These are phyloP conservation scores for Sanghuangporus baumii DNA, from an alignment of 1,284 basidiomycete species.

Conservation along the genomic window DNA sequence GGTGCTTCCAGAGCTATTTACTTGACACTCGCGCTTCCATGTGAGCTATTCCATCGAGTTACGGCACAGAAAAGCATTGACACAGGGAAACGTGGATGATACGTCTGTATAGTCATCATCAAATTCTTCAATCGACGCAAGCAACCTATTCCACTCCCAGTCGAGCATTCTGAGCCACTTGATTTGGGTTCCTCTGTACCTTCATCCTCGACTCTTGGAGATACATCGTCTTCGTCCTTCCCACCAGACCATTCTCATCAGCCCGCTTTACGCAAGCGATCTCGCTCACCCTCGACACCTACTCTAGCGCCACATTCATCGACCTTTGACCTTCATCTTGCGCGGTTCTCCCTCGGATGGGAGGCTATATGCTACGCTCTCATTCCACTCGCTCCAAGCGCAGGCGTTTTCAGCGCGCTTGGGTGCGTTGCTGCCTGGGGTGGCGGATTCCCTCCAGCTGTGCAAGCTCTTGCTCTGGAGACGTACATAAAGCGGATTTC, in stretches of 20 bases:
- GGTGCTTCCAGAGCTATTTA: constrained; percentile 56
- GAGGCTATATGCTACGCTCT: constrained; percentile 50
- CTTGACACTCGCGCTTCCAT: constrained; percentile 61
- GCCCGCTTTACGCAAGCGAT: neutral
- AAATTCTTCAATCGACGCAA: constrained; percentile 43
- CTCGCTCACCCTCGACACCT: neutral
- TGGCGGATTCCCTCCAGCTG: constrained; percentile 55
- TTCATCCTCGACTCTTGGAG: constrained; percentile 10
- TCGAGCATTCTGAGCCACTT: constrained; percentile 30
- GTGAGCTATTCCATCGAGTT: constrained; percentile 33
- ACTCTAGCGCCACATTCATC: constrained; percentile 29
- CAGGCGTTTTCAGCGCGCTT: constrained; percentile 40
- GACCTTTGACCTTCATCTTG: constrained; percentile 57
- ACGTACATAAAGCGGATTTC: constrained; percentile 38
- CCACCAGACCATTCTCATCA: neutral
- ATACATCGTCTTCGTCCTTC: neutral
- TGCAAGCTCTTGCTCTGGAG: constrained; percentile 62
- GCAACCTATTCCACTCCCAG: constrained; percentile 31
- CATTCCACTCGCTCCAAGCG: constrained; percentile 41
- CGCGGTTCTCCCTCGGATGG: constrained; percentile 49
- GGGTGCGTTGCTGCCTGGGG: constrained; percentile 48
- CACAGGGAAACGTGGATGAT: neutral
- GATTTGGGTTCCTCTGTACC: constrained; percentile 15
- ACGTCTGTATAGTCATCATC: constrained; percentile 42
- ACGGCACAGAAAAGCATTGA: neutral